phyloP scores from a whole-genome alignment of 495 filamentous ascomycete species.

The Aspergillus bridgeri region DNA sequence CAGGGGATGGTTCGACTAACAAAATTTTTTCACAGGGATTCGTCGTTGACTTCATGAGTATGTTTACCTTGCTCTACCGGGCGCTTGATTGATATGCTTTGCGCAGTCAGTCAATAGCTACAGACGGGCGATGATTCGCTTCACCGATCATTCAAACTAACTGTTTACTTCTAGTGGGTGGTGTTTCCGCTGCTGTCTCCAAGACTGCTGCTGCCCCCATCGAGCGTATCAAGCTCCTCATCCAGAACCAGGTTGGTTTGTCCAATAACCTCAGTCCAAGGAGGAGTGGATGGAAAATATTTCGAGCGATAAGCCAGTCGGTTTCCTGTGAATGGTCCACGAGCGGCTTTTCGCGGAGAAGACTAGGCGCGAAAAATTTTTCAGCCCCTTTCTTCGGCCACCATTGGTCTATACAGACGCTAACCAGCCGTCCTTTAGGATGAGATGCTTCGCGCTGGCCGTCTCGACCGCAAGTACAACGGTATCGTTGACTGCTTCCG shows the following conservation, averaged over 20 bases:
- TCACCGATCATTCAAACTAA: conserved; percentile 28
- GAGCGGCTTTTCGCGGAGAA: not conserved
- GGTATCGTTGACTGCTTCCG: conserved; percentile 94
- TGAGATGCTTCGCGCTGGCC: conserved; percentile 99
- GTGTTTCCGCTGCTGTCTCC: conserved; percentile 99
- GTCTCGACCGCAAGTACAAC: conserved; percentile 94
- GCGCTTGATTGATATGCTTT: conserved; percentile 3
- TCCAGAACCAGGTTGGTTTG: conserved; percentile 92
- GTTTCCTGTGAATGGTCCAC: no score
- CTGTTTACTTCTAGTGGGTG: conserved; percentile 71
- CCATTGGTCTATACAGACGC: not conserved
- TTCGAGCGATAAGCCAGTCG: not conserved
- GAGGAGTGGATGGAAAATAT: not conserved
- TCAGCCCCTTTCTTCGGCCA: conserved; percentile 4
- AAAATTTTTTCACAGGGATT: conserved; percentile 48
- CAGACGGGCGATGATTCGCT: no score
- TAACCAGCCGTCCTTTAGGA: conserved; percentile 56
- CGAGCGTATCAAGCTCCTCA: conserved; percentile 99
- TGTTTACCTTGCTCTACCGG: conserved; percentile 43
- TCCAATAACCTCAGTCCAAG: not conserved
- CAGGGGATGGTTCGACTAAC: conserved; percentile 27
- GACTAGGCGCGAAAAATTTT: conserved; percentile 10
- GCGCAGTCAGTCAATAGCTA: conserved; percentile 9
- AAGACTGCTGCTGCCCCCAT: conserved; percentile 99
- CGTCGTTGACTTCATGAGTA: conserved; percentile 98